Conservation (phyloP, 331 rosid species). For the Malus hybrid region DNA sequence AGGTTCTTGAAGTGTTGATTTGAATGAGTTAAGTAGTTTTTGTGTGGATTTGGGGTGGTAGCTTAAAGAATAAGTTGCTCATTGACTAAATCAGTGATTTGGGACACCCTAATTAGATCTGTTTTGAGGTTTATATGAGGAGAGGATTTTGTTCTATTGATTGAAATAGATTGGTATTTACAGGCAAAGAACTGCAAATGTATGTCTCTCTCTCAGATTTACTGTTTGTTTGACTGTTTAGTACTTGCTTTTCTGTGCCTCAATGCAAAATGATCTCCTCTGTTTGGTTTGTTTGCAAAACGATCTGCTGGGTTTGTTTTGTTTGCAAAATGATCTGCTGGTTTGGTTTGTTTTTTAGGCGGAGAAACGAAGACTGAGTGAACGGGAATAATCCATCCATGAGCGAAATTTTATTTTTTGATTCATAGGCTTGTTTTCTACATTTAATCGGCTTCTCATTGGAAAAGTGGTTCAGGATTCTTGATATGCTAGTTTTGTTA, state of each 20-base stretch:
- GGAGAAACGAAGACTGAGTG: not conserved
- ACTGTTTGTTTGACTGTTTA: not conserved
- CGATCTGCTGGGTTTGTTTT: not conserved
- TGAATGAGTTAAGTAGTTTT: not conserved
- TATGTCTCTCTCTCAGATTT: not conserved
- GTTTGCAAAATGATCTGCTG: not conserved
- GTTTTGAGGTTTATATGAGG: not conserved
- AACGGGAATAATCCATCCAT: not conserved
- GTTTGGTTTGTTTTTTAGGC: not conserved
- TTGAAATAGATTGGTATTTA: not conserved
- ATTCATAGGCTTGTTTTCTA: not conserved
- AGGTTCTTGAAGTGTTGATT: not conserved
- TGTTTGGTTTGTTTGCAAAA: not conserved
- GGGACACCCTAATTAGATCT: constrained; percentile 8
- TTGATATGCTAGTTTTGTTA: not conserved
- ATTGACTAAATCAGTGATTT: not conserved
- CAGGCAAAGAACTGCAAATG: not conserved
- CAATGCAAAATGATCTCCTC: not conserved
- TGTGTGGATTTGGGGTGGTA: not conserved
- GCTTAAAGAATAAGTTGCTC: not conserved
- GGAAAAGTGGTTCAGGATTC: not conserved
- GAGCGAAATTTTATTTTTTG: not conserved
- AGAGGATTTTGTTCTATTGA: not conserved
- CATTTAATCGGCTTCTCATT: not conserved
- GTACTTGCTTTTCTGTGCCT: not conserved